Evolutionary conservation across 371 early-diverging fungal genomes (phyloP), one percentile per base, ranked within the genome.

Genomic region (Gilbertella persicaria): DNA sequence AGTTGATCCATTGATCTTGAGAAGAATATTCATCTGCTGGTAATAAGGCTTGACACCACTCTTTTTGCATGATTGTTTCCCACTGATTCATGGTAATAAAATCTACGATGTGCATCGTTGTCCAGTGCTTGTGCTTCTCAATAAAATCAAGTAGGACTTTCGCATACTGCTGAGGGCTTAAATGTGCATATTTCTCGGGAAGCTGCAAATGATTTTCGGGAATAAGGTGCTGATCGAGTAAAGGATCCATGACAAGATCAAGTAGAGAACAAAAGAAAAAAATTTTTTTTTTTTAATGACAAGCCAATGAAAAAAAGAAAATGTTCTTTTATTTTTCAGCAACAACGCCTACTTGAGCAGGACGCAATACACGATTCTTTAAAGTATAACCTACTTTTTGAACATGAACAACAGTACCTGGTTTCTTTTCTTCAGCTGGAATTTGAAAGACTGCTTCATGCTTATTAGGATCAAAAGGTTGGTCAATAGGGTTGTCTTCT

Each of bases 281-380:
- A 40, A 24, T 42, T 40, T 53, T 44, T 25, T 9, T 35, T 35
- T 38, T 21, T 50, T 49, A 14, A 45, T 16, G 9, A 28, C 28
- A 4, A 28, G 4, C 28, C 28, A 28, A 28, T 28, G 4, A 4
- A 28, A 28, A 28, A n/a, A n/a, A n/a, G n/a, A n/a, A n/a, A n/a
- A n/a, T n/a, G n/a, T n/a, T n/a, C n/a, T n/a, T n/a, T n/a, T n/a
- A n/a, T n/a, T n/a, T 19, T 41, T 74, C 70, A 26, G 73, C 56
- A 25, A 92, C 92, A 24, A 96, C 95, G 51, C 96, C 94, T 24
- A 96, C 97, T 67, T 95, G 90, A 21, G 96, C 93, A 20, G 95
- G 89, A 53, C 97, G 72, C 51, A 96, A 48, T 3, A 95, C 86
- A 38, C 93, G 82, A 41, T 87, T 92, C 55, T 92, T 85, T 46